Base-by-base conservation (phyloP, 2,329 filamentous ascomycete genomes). In the Colletotrichum sp. region DNA sequence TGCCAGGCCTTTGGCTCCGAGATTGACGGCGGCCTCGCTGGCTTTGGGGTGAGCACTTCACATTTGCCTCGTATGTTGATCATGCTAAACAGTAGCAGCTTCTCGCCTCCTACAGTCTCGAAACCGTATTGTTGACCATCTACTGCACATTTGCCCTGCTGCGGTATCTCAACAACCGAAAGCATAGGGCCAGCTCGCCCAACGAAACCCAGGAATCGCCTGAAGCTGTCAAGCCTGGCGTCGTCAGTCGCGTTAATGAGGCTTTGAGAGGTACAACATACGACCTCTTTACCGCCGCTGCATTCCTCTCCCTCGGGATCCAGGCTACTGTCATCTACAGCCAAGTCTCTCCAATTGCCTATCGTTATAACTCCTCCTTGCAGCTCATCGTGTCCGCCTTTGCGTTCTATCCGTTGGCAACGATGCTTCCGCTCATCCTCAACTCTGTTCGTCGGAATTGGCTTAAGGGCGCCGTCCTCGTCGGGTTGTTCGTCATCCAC, bases 341-440 rank as follows among this genome's bases (percentile, higher is more conserved):
- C 24, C 52, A 63, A 26, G 28, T 61, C 6, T 30, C 69, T 4
- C 52, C 60, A 7, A 8, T 28, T 15, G 16, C 12, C 8, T 61
- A 48, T n/a, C 48, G 52, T 2, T 63, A 34, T 52, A 26, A 57
- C 58, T 73, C 73, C 8, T 43, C 64, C 0, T 48, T 69, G 28
- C 66, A 68, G 48, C 65, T 73, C 69, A 64, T 76, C 57, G 21
- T 73, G 52, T 76, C 68, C 13, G 66, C 55, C 16, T 48, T 65
- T 21, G 16, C 65, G 3, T 77, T 77, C 43, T 74, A 63, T 38
- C 26, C 55, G 7, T 61, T 76, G 18, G 76, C 73, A 15, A 43
- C 52, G 5, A 76, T 72, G 32, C 58, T 76, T 5, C 73, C 76
- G 10, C 58, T 77, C 52, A 36, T 76, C 21, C 48, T 67, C 21